Conservation (phyloP, 805 yeast species). For the Kluyveromyces starmeri region DNA sequence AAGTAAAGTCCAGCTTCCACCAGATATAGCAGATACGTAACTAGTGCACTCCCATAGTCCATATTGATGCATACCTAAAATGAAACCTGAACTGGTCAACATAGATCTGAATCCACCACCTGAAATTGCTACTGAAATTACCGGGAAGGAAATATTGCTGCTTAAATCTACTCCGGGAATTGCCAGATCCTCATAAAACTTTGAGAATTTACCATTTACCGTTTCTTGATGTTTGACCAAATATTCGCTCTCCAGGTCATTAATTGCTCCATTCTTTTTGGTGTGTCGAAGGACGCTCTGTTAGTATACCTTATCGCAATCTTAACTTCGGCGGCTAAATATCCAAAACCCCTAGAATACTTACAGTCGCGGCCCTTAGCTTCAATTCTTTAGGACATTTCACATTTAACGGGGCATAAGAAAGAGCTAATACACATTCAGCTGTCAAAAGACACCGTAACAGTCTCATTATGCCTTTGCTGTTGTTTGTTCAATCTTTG, state of each 20-base stretch:
- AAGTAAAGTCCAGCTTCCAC: slow-evolving; percentile 65
- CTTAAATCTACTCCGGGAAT: slow-evolving; percentile 30
- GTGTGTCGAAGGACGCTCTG: not conserved
- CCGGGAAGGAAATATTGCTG: slow-evolving; percentile 13
- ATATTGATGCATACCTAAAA: slow-evolving; percentile 18
- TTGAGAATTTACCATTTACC: slow-evolving; percentile 26
- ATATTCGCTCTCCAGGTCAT: slow-evolving; percentile 14
- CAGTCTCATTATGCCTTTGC: no score
- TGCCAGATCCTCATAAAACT: slow-evolving; percentile 25
- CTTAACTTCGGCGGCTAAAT: slow-evolving; percentile 1
- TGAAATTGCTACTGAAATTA: slow-evolving; percentile 26
- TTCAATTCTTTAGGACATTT: slow-evolving; percentile 22
- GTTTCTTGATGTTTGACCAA: slow-evolving; percentile 21
- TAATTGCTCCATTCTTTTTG: slow-evolving; percentile 9
- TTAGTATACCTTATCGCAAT: no score
- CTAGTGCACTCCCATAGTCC: slow-evolving; percentile 47
- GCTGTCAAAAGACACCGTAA: no score
- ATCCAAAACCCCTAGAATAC: not conserved
- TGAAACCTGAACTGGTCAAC: slow-evolving; percentile 28
- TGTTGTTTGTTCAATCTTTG: no score
- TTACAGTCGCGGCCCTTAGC: slow-evolving; percentile 18
- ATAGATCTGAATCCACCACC: slow-evolving; percentile 34
- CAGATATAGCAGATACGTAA: slow-evolving; percentile 59
- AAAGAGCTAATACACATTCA: not conserved
- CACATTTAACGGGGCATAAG: slow-evolving; percentile 16